A percentile compares a stretch with the other conserved stretches of the same genome.
These are phyloP conservation scores for Sarcocystis neurona DNA, from an alignment of 169 alveolate species.

Conservation along the genomic window DNA sequence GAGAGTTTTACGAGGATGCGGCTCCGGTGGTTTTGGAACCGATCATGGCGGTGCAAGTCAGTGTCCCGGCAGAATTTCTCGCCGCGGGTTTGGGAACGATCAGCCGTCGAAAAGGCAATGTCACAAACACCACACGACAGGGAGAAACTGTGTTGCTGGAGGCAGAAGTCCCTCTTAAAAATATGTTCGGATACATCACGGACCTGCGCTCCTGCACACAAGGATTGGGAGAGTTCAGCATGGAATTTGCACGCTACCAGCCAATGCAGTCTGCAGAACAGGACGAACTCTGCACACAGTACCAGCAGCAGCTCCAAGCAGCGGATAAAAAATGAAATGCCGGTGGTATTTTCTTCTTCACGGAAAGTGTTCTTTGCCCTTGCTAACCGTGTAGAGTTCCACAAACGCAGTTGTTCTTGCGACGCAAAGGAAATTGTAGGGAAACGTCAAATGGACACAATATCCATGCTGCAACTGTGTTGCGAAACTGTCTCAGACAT, in stretches of 20 bases:
- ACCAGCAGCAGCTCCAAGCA: conserved; percentile 26
- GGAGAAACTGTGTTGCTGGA: conserved; percentile 77
- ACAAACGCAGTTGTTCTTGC: too few species aligned
- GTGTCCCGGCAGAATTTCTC: conserved; percentile 84
- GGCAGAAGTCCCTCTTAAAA: conserved; percentile 91
- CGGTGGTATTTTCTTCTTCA: too few species aligned
- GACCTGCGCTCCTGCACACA: conserved; percentile 90
- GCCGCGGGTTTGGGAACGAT: conserved; percentile 84
- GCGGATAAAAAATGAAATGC: neutral
- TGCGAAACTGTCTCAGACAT: too few species aligned
- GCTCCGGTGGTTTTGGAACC: conserved; percentile 90
- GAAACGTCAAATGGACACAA: too few species aligned
- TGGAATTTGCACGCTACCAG: conserved; percentile 87
- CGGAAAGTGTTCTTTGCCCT: too few species aligned
- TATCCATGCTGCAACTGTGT: too few species aligned
- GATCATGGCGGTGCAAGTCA: conserved; percentile 91
- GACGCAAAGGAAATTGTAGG: too few species aligned
- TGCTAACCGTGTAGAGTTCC: too few species aligned
- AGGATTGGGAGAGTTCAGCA: conserved; percentile 93
- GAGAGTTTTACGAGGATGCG: conserved; percentile 79
- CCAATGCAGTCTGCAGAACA: conserved; percentile 78
- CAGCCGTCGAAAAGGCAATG: conserved; percentile 87
- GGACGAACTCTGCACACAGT: conserved; percentile 64
- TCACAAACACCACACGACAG: conserved; percentile 84
- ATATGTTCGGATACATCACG: conserved; percentile 94